Conservation (phyloP, 2,329 filamentous ascomycete genomes). For the Fusarium xyrophilum region DNA sequence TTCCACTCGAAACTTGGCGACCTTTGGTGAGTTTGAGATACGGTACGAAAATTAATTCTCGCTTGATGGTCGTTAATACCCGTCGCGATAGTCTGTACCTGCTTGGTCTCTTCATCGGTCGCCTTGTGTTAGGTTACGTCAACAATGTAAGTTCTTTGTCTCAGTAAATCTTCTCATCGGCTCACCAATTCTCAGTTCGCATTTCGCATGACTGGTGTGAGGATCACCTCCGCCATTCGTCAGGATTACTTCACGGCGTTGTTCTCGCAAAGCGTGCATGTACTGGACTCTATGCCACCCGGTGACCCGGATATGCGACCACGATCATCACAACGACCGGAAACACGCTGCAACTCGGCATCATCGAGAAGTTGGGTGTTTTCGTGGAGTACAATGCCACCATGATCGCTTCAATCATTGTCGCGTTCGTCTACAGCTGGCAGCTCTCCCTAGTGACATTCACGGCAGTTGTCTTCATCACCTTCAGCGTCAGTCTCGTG, state of each 20-base stretch:
- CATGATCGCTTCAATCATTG: conserved; percentile 46
- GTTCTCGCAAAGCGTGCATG: conserved; percentile 57
- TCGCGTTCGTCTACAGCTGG: conserved; percentile 61
- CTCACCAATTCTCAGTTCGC: conserved; percentile 44
- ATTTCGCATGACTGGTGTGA: conserved; percentile 57
- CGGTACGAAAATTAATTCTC: neutral
- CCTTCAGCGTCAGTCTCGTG: conserved; percentile 43
- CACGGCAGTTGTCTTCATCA: conserved; percentile 53
- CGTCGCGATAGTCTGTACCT: neutral
- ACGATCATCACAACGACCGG: conserved; percentile 60
- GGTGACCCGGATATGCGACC: conserved; percentile 57
- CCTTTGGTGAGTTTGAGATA: neutral
- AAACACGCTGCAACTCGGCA: conserved; percentile 60
- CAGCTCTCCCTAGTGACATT: conserved; percentile 59
- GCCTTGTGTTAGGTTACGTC: neutral
- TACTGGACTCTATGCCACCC: conserved; percentile 56
- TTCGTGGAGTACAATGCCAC: conserved; percentile 52
- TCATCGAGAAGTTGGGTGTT: conserved; percentile 58
- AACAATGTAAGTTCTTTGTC: neutral
- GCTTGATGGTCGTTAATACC: neutral
- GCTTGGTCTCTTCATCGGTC: neutral
- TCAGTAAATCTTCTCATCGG: accelerated
- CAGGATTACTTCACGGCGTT: conserved; percentile 57
- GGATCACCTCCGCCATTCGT: conserved; percentile 58
- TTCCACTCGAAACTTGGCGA: neutral